Base-by-base conservation (phyloP, 2,329 filamentous ascomycete species). In the Scedosporium aurantiacum region DNA sequence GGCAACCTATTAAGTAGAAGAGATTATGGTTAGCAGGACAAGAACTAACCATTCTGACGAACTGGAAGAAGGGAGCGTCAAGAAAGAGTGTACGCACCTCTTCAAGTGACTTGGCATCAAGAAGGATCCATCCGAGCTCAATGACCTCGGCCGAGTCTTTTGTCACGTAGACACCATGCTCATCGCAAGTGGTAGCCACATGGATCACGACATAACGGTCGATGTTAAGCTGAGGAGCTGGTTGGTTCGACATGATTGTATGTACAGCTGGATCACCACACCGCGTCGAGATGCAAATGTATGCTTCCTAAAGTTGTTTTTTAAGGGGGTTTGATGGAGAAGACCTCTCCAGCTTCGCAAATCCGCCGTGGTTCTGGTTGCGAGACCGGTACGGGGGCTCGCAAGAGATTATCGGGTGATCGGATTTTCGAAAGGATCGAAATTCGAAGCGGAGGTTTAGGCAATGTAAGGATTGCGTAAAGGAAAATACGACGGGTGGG, bases 111-210 rank as follows among this genome's bases (percentile, higher is more conserved):
- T 93, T 94, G 67, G 91, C 88, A 73, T 97, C 92, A 65, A 97
- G 82, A 70, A 99, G 79, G 72, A 97, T 96, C 94, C 94, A 99
- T 66, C 93, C 94, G 72, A 99, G 83, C 83, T 99, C 94, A 75
- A 99, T 99, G 67, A 99, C 94, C 79, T 99, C 94, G 65, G 94
- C 94, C 63, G 94, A 97, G 77, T 99, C 94, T 78, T 97, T 97
- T 63, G 94, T 99, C 63, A 99, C 94, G 76, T 99, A 99, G 67
- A 99, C 94, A 65, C 94, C 94, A 77, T 99, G 94, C 76, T 99
- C 94, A 75, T 99, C 94, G 78, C 94, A 99, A 68, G 94, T 99
- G 41, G 94, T 99, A 66, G 94, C 94, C 71, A 97, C 93, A 76
- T 99, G 94, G 74, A 97, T 96, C 71, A 99, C 90, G 67, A 97